Base-by-base conservation (phyloP, 192 early-diverging fungal species). In the Irineochytrium annulatum region DNA sequence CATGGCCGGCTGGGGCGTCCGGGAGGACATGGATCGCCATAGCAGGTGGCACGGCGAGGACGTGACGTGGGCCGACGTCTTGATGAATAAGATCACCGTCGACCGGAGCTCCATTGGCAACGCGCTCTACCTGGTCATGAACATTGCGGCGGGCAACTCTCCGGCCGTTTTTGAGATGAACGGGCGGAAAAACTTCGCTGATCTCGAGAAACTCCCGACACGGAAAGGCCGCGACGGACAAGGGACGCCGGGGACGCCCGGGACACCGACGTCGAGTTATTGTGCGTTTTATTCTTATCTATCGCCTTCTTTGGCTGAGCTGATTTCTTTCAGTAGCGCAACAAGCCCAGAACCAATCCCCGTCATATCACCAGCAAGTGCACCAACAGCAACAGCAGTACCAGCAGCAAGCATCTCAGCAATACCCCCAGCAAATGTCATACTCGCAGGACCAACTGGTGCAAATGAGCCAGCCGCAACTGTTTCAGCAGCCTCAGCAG, bases 31-130 rank as follows among this genome's bases (percentile, higher is more conserved):
- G 55, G 63, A 45, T 3, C 57, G 77, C 6, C 79, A 81, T 48
- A 54, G 62, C 13, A 34, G 70, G 14, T 81, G 79, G 79, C 79
- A 81, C 67, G 79, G 79, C 8, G 43, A 59, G 31, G 72, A 72
- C 24, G 79, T 77, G 26, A 77, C 79, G 20, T 81, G 79, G 79
- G 74, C 70, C 34, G 79, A 81, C 62, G 79, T 79, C 22, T 60
- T 55, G 29, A 56, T 41, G 43, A 81, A 81, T 55, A 78, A 81
- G 44, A 81, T 81, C 57, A 72, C 79, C 3, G 79, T 81, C 27
- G 79, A 81, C 55, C 59, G 79, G 26, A 68, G 63, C 43, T 60
- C 54, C 26, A 73, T 81, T 46, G 79, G 79, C 19, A 81, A 81
- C 58, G 79, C 79, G 0, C 62, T 81, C 33, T 81, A 81, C 52